These are phyloP conservation scores for Talaromyces sp. DNA, from an alignment of 2,329 filamentous ascomycete genomes.

Conservation along the genomic window DNA sequence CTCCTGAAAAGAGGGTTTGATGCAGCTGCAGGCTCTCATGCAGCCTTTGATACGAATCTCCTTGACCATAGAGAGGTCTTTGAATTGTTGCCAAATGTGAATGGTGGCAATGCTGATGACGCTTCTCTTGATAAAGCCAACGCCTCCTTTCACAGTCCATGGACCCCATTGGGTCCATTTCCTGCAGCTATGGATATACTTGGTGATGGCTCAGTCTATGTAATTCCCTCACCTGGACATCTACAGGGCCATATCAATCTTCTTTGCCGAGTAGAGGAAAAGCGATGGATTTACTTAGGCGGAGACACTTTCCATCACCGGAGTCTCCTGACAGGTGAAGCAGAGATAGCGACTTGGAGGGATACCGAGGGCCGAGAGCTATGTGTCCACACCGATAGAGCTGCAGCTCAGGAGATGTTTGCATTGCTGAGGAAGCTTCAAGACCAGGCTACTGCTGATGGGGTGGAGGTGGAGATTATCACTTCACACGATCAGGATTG, in stretches of 20 bases:
- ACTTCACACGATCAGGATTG: background rate
- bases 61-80: background rate
- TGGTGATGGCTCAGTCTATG: background rate
- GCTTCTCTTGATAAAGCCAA: background rate
- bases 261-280: background rate
- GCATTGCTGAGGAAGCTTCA: background rate
- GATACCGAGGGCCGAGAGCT: constrained; percentile 40
- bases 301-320: background rate
- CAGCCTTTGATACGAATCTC: background rate
- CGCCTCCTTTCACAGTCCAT: background rate
- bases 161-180: background rate
- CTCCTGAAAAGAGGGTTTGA: background rate
- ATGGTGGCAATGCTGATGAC: background rate
- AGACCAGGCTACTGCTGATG: background rate
- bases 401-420: constrained; percentile 25
- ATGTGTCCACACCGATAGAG: constrained; percentile 43
- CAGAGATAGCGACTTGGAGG: constrained; percentile 51
- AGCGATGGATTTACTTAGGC: background rate
- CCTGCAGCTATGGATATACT: background rate
- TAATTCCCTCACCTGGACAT: background rate
- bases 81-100: background rate
- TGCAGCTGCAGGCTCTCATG: background rate
- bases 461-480: background rate
- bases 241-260: background rate
- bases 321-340: constrained; percentile 45